phyloP scores from a whole-genome alignment of 2,329 filamentous ascomycete genomes.

The Verticillium tricorpus region DNA sequence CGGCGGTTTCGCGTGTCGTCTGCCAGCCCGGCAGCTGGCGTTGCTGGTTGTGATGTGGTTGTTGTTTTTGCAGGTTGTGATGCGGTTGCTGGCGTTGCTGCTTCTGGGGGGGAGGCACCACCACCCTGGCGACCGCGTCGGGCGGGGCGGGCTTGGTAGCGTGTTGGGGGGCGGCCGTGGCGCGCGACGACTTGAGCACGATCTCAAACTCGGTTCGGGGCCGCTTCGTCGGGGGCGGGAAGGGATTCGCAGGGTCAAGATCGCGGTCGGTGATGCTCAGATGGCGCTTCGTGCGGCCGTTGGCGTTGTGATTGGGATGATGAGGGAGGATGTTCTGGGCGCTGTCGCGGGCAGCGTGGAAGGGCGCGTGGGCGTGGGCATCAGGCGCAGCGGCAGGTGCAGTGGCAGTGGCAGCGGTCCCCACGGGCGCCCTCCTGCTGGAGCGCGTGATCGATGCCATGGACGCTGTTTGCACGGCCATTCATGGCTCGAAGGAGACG shows the following conservation, averaged over 20 bases:
- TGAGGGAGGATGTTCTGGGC: constrained; percentile 22
- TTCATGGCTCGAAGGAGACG: constrained; percentile 18
- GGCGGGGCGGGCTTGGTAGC: constrained; percentile 5
- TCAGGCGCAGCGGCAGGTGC: not conserved
- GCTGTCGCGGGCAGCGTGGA: constrained; percentile 23
- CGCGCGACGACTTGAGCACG: constrained; percentile 20
- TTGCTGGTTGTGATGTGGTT: constrained; percentile 2
- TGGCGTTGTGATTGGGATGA: constrained; percentile 10
- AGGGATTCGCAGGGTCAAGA: constrained; percentile 32
- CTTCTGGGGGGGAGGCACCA: constrained; percentile 7
- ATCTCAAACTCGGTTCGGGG: constrained; percentile 51
- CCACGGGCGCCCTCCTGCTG: constrained; percentile 31
- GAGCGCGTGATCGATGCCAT: constrained; percentile 51
- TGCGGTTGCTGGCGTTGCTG: constrained; percentile 6
- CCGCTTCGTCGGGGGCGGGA: constrained; percentile 33
- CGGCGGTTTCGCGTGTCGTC: constrained; percentile 8
- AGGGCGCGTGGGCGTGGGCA: constrained; percentile 17
- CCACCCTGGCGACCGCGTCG: constrained; percentile 5
- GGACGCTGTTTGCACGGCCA: constrained; percentile 23
- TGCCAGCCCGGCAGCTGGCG: constrained; percentile 2
- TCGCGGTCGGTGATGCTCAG: constrained; percentile 41
- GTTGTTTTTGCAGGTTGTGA: constrained; percentile 10
- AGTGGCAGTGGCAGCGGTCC: not conserved
- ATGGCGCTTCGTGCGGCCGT: constrained; percentile 42
- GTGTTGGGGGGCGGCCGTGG: constrained; percentile 17